A percentile compares a stretch with the other conserved stretches of the same genome.
phyloP scores from a whole-genome alignment of 257 asterid genomes.

The Ligustrum vulgare region DNA sequence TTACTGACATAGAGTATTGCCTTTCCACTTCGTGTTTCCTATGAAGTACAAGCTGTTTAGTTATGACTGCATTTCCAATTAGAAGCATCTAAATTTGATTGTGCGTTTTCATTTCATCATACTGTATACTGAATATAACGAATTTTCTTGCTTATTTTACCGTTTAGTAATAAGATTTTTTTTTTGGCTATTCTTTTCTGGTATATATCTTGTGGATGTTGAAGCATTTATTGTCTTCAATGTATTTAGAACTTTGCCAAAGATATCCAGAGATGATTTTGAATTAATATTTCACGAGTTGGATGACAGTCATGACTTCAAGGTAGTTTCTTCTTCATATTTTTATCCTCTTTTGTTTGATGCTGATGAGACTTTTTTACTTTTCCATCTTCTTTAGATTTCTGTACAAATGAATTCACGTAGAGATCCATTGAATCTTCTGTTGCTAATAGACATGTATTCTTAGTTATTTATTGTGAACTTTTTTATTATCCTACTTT shows the following conservation, averaged over 20 bases:
- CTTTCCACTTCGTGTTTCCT: neutral
- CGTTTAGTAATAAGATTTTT: conserved; percentile 4
- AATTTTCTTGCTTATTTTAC: conserved; percentile 1
- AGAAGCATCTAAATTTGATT: neutral
- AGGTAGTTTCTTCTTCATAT: conserved; percentile 47
- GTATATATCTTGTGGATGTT: conserved; percentile 21
- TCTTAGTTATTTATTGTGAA: neutral
- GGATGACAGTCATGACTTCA: conserved; percentile 88
- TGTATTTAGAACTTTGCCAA: conserved; percentile 76
- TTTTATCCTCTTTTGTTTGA: conserved; percentile 2
- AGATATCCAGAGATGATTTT: conserved; percentile 88
- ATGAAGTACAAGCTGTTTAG: neutral
- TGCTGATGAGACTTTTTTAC: neutral
- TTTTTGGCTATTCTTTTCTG: conserved; percentile 7
- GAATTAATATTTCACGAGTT: conserved; percentile 80
- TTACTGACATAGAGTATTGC: neutral
- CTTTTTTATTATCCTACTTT: neutral
- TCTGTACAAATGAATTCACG: conserved; percentile 1
- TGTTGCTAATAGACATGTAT: neutral
- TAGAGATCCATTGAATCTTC: neutral
- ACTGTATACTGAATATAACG: neutral
- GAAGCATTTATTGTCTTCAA: conserved; percentile 22
- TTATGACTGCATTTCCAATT: neutral
- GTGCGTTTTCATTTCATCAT: neutral
- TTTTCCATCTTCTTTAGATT: neutral